Evolutionary conservation across 73 alveolate genomes (phyloP).

Genomic region (Paramecium pentaurelia): DNA sequence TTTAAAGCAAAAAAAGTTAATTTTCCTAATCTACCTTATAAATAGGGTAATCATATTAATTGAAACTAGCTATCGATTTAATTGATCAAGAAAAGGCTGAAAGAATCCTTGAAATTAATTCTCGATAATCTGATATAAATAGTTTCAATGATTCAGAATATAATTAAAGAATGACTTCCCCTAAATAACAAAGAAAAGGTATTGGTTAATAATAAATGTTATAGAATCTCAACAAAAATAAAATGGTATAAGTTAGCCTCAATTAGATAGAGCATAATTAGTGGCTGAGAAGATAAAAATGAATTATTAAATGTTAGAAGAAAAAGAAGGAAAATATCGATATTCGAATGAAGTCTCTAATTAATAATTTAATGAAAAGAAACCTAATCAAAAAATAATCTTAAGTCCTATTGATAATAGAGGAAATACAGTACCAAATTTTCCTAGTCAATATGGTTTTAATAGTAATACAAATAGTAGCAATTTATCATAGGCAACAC

Average conservation of each 20-base stretch:
- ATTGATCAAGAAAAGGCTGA: background rate
- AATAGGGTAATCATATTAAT: constrained; percentile 40
- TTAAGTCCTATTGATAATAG: background rate
- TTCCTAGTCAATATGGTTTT: background rate
- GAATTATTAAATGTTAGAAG: background rate
- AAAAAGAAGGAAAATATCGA: background rate
- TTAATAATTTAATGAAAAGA: background rate
- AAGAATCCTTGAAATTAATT: background rate
- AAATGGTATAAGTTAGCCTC: background rate
- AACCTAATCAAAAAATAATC: background rate
- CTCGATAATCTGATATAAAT: background rate
- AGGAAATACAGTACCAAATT: constrained; percentile 8
- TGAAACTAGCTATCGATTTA: background rate
- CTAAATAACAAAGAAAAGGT: background rate
- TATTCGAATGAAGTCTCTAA: background rate
- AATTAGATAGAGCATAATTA: background rate
- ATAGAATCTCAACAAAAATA: background rate
- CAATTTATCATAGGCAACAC: background rate
- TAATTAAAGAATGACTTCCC: background rate
- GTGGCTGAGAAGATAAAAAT: background rate
- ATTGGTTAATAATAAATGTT: background rate
- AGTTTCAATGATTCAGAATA: background rate
- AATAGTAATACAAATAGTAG: background rate
- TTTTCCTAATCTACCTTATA: constrained; percentile 60
- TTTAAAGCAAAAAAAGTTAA: constrained; percentile 47